A percentile compares a stretch with the other conserved stretches of the same genome.
Conservation (phyloP, 495 filamentous ascomycete species). For the Cetradonia linearis region DNA sequence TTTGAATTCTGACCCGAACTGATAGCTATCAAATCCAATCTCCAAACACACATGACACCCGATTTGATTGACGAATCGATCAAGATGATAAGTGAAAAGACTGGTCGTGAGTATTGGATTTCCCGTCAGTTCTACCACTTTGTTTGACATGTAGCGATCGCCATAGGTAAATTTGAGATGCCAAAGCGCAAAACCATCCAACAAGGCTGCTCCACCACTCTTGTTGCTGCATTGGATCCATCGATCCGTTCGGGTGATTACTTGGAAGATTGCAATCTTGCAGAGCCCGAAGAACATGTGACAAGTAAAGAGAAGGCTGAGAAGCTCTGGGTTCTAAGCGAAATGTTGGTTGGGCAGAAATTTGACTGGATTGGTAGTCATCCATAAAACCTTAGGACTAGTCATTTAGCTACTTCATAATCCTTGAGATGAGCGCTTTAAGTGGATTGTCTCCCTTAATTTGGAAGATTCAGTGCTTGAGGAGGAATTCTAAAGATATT, state of each 20-base stretch:
- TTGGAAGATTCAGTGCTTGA: too few relatives aligned
- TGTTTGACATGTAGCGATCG: constrained; percentile 19
- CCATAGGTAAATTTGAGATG: neutral
- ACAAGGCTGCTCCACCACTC: constrained; percentile 46
- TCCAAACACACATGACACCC: constrained; percentile 13
- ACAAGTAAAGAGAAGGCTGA: constrained; percentile 36
- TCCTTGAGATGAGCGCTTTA: too few relatives aligned
- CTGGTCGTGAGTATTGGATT: constrained; percentile 39
- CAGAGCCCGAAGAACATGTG: constrained; percentile 23
- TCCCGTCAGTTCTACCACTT: constrained; percentile 23
- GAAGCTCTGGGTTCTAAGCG: constrained; percentile 39
- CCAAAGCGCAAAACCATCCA: constrained; percentile 34
- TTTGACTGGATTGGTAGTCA: constrained; percentile 27
- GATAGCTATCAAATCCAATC: constrained; percentile 16
- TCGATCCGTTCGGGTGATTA: constrained; percentile 28
- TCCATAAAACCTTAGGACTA: too few relatives aligned
- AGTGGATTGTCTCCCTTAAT: too few relatives aligned
- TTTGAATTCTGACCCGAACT: neutral
- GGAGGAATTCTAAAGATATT: too few relatives aligned
- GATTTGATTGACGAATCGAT: neutral
- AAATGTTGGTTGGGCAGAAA: constrained; percentile 40
- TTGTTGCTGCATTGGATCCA: constrained; percentile 50
- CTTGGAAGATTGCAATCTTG: constrained; percentile 35
- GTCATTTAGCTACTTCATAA: too few relatives aligned
- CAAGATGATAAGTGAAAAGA: constrained; percentile 41